Base-by-base conservation (phyloP, 495 filamentous ascomycete genomes). In the Bacidia rubella region DNA sequence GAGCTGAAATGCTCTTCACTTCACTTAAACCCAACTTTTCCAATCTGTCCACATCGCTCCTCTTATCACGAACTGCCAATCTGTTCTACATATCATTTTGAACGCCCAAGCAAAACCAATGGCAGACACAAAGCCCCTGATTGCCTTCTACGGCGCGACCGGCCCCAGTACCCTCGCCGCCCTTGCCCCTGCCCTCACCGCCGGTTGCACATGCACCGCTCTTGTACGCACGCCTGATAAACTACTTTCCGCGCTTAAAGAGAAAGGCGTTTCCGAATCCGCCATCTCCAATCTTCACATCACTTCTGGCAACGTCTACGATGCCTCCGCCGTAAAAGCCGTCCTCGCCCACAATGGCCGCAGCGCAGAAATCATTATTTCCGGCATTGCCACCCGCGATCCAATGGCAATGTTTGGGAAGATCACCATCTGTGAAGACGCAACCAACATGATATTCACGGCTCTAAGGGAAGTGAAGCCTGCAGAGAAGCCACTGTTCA, bases 181-280 rank as follows among this genome's bases (percentile, higher is more conserved):
- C 40, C 71, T 82, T 23, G 68, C 67, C 9, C 66, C 66, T 39
- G 62, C 71, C 9, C 71, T 84, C 41, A 65, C 69, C 11, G 69
- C 70, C 1, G 73, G 74, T 43, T 72, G 78, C 53, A 61, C 63
- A 35, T 74, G 70, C 62, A 11, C 17, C 23, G 72, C 78, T 19
- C 72, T 82, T 5, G 80, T 70, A 54, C 80, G 84, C 22, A 77
- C 70, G 2, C 80, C 84, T 2, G 56, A 71, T 43, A 86, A 81
- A 61, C 80, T 87, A 53, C 64, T 61, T 52, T 61, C 61, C 22
- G 55, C 73, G 22, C 66, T 77, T 45, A 54, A 65, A 11, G 62
- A 66, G 52, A 60, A 52, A 2, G 67, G 63, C 25, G 56, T 76
- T 43, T 60, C 65, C 19, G 51, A 61, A 19, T 25, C 58, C 54